Percentiles rank a stretch among this genome's conserved stretches.
Conservation (phyloP, 495 filamentous ascomycete genomes). For the Poronia punctata region DNA sequence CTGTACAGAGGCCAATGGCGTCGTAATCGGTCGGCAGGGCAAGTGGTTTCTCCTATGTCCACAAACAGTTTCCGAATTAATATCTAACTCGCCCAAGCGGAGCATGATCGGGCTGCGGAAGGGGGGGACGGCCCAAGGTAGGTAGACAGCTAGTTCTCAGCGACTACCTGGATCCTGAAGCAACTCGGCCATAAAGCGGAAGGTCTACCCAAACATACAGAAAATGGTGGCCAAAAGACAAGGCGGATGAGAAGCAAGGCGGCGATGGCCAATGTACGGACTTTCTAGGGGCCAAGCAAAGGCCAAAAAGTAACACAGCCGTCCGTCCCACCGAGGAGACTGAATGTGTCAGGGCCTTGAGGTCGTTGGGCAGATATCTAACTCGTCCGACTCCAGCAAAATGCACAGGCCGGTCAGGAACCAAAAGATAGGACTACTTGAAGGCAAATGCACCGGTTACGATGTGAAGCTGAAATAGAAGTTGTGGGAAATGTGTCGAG, state of each 20-base stretch:
- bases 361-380: too few relatives aligned
- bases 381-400: too few relatives aligned
- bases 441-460: too few relatives aligned
- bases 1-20: background rate
- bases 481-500: too few relatives aligned
- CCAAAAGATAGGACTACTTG: too few relatives aligned
- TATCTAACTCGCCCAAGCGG: conserved; percentile 4
- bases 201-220: conserved; percentile 10
- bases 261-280: background rate
- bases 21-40: background rate
- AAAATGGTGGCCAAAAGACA: conserved; percentile 3
- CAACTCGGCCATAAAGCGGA: conserved; percentile 3
- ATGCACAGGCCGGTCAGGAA: too few relatives aligned
- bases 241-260: conserved; percentile 5
- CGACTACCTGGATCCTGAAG: background rate
- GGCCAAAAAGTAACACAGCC: too few relatives aligned
- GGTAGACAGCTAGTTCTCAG: background rate
- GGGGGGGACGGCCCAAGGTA: conserved; percentile 2
- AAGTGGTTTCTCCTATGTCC: background rate
- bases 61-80: conserved; percentile 3
- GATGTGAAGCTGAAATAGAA: too few relatives aligned
- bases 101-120: conserved; percentile 1
- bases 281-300: too few relatives aligned
- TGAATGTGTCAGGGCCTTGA: too few relatives aligned
- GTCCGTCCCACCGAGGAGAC: too few relatives aligned